phyloP scores from a whole-genome alignment of 257 asterid species.

The Solanum ossicruentum region DNA sequence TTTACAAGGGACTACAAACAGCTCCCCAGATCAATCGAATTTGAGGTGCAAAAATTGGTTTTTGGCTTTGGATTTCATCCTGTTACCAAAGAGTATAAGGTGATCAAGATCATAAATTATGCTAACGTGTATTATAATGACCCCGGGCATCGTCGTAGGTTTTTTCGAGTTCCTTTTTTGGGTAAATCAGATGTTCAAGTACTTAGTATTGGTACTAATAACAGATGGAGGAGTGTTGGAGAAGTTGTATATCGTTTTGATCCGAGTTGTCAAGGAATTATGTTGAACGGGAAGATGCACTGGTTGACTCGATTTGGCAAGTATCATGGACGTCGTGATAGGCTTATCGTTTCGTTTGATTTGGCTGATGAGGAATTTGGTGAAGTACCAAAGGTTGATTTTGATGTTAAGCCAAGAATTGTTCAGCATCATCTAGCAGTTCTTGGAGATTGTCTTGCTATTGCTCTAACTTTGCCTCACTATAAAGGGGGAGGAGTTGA shows the following conservation, averaged over 20 bases:
- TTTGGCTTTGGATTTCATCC: conserved; percentile 22
- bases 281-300: neutral
- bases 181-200: conserved; percentile 20
- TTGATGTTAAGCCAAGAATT: neutral
- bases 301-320: neutral
- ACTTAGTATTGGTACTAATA: neutral
- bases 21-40: conserved; percentile 14
- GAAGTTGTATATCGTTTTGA: neutral
- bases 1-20: neutral
- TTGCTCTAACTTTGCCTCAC: neutral
- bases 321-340: neutral
- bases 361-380: conserved; percentile 7
- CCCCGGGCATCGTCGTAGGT: neutral
- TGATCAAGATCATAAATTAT: conserved; percentile 22
- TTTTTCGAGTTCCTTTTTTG: neutral
- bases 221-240: conserved; percentile 4
- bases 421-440: conserved; percentile 11
- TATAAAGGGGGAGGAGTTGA: neutral
- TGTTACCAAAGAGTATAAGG: conserved; percentile 21
- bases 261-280: neutral
- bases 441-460: conserved; percentile 19
- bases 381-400: neutral
- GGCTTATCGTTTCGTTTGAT: conserved; percentile 14
- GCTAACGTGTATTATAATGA: conserved; percentile 9
- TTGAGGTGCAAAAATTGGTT: neutral